phyloP scores from a whole-genome alignment of 306 rosid species.

The Rosa lucieae region DNA sequence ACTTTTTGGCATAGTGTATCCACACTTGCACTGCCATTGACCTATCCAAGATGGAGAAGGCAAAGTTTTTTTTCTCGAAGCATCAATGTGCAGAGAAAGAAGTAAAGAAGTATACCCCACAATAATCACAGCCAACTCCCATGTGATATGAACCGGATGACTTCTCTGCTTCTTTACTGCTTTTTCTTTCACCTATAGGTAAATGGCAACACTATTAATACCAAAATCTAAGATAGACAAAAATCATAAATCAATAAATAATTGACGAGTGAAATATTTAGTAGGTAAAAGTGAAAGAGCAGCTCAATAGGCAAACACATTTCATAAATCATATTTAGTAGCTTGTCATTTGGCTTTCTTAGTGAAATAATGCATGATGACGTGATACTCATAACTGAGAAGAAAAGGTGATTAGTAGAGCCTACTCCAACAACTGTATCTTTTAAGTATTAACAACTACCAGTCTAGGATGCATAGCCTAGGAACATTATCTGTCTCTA shows the following conservation, averaged over 20 bases:
- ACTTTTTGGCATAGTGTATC: not conserved
- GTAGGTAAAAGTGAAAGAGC: too few relatives aligned
- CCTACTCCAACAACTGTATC: not conserved
- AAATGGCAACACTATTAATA: conserved; percentile 24
- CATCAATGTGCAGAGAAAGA: conserved; percentile 9
- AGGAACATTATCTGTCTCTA: too few relatives aligned
- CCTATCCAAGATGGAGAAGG: not conserved
- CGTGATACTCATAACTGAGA: not conserved
- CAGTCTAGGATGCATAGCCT: too few relatives aligned
- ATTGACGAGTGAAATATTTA: too few relatives aligned
- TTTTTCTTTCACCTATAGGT: conserved; percentile 48
- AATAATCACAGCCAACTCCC: conserved; percentile 70
- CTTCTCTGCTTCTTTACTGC: conserved; percentile 24
- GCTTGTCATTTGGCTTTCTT: not conserved
- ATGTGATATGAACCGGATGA: conserved; percentile 39
- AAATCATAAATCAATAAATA: too few relatives aligned
- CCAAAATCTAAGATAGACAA: not conserved
- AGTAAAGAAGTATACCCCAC: conserved; percentile 67
- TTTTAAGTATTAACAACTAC: not conserved
- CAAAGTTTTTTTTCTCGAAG: not conserved
- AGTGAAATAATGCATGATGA: not conserved
- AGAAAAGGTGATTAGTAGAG: not conserved
- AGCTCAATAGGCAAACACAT: not conserved
- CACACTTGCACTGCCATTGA: not conserved
- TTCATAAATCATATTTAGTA: not conserved